Conservation (phyloP, 1,284 basidiomycete genomes). For the Cryptococcus sp. region DNA sequence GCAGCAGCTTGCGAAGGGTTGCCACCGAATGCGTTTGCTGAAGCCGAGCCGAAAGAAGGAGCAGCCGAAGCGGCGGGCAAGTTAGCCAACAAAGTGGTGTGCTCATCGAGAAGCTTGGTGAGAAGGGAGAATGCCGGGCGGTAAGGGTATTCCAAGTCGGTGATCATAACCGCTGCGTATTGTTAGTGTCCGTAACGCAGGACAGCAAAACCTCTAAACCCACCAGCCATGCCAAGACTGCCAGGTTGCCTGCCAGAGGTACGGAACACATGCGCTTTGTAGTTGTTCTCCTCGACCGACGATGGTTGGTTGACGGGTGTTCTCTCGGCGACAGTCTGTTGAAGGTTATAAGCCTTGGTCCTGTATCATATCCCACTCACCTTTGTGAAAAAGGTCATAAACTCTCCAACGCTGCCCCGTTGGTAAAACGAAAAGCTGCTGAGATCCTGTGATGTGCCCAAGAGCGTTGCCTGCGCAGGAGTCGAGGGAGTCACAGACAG, state of each 20-base stretch:
- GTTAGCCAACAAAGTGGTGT: conserved; percentile 68
- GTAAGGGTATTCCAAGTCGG: conserved; percentile 94
- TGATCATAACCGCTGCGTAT: conserved; percentile 78
- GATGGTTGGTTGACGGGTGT: conserved; percentile 84
- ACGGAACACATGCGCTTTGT: conserved; percentile 89
- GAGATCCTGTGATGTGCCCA: conserved; percentile 78
- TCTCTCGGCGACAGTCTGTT: conserved; percentile 82
- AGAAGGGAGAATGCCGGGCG: conserved; percentile 95
- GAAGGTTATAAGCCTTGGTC: background rate
- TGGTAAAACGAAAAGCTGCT: conserved; percentile 95
- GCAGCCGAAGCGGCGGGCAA: conserved; percentile 45
- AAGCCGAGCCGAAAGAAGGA: conserved; percentile 43
- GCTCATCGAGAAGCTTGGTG: conserved; percentile 93
- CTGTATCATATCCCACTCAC: conserved; percentile 18
- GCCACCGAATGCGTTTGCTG: conserved; percentile 46
- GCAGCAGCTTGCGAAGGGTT: conserved; percentile 50
- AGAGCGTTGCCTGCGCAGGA: conserved; percentile 59
- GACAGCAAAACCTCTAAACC: conserved; percentile 33
- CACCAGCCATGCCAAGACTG: conserved; percentile 64
- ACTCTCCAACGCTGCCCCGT: conserved; percentile 78
- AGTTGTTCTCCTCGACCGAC: conserved; percentile 92
- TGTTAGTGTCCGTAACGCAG: conserved; percentile 8
- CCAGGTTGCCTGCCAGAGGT: conserved; percentile 39
- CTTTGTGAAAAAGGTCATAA: conserved; percentile 85
- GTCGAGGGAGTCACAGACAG: conserved; percentile 50